Evolutionary conservation across 2,329 filamentous ascomycete species (phyloP).

Genomic region (Scedosporium aurantiacum): DNA sequence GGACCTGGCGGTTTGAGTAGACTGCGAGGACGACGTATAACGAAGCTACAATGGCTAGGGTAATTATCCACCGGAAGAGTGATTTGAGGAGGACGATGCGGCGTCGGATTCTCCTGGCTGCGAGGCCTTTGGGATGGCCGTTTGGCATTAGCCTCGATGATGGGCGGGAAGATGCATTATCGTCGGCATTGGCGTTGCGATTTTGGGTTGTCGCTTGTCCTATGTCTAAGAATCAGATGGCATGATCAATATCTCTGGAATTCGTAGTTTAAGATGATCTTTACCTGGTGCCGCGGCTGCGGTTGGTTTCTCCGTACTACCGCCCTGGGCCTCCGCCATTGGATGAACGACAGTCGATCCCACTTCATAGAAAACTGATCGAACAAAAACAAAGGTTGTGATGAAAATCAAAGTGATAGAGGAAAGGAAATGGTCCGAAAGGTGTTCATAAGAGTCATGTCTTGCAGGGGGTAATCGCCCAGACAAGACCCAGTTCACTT

Average conservation of each 20-base stretch:
- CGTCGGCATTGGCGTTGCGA: not conserved
- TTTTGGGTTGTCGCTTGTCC: not conserved
- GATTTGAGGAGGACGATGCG: not conserved
- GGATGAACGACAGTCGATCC: too few species aligned
- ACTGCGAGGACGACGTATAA: not conserved
- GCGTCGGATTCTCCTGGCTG: not conserved
- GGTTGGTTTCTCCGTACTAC: too few species aligned
- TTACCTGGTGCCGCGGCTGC: too few species aligned
- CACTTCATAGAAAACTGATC: too few species aligned
- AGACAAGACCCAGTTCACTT: not conserved
- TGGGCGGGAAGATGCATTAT: not conserved
- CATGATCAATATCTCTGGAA: not conserved
- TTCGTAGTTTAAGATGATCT: not conserved
- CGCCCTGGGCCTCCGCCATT: too few species aligned
- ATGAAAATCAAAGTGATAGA: too few species aligned
- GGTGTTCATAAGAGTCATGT: too few species aligned
- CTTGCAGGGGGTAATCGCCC: too few species aligned
- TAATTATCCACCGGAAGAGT: not conserved
- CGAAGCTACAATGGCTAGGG: not conserved
- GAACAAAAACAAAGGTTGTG: too few species aligned
- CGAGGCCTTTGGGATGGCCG: constrained; percentile 13
- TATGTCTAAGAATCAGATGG: too few species aligned
- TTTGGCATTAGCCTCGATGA: not conserved
- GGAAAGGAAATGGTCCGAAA: too few species aligned
- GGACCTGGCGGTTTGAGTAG: not conserved